Evolutionary conservation across 495 filamentous ascomycete genomes (phyloP).

Genomic region (Hypoxylon fuscum): DNA sequence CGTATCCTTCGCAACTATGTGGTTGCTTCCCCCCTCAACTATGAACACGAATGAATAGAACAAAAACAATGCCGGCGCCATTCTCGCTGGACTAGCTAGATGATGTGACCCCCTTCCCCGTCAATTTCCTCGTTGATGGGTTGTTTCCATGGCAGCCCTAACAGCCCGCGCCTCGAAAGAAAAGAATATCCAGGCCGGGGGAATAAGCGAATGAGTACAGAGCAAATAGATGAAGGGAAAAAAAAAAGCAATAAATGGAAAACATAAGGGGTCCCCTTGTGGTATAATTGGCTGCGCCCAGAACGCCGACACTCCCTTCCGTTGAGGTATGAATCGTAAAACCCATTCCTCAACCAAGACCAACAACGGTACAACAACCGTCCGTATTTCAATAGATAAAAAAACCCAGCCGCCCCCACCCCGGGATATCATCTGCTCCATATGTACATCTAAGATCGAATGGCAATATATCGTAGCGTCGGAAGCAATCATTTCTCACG

Average conservation of each 20-base stretch:
- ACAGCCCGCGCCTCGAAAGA: constrained; percentile 14
- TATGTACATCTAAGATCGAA: constrained; percentile 44
- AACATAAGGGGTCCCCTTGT: constrained; percentile 31
- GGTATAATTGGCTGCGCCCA: constrained; percentile 43
- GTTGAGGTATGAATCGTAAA: constrained; percentile 33
- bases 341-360: constrained; percentile 26
- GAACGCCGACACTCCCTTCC: constrained; percentile 34
- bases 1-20: constrained; percentile 4
- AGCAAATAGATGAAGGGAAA: constrained; percentile 8
- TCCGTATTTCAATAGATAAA: constrained; percentile 24
- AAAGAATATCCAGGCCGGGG: not conserved
- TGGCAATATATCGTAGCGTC: constrained; percentile 38
- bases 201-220: constrained; percentile 39
- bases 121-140: no score
- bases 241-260: constrained; percentile 12
- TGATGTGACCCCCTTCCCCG: constrained; percentile 7
- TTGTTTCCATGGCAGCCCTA: constrained; percentile 4
- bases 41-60: constrained; percentile 32
- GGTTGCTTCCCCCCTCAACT: constrained; percentile 2
- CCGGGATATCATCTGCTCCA: constrained; percentile 41
- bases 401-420: constrained; percentile 31
- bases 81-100: constrained; percentile 3
- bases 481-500: constrained; percentile 34
- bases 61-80: constrained; percentile 6
- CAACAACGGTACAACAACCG: constrained; percentile 24